Evolutionary conservation across 2,329 filamentous ascomycete species (phyloP).

Genomic region (Penicillium paneum): DNA sequence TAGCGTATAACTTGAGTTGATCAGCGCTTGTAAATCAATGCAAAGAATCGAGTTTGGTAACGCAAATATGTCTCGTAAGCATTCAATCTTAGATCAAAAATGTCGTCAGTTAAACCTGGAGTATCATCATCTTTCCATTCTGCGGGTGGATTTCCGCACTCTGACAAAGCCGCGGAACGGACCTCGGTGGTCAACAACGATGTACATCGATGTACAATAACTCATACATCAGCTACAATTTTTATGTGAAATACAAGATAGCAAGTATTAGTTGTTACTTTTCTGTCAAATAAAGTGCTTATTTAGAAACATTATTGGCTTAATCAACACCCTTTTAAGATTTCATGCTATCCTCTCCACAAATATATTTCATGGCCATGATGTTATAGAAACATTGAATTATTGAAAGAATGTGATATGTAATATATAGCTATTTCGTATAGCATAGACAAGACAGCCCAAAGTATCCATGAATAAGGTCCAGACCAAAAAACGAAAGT

Average conservation of each 20-base stretch:
- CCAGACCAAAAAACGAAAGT: neutral
- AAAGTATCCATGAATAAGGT: neutral
- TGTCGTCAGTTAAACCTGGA: neutral
- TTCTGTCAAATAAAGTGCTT: neutral
- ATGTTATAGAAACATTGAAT: neutral
- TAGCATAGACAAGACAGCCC: neutral
- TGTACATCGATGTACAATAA: neutral
- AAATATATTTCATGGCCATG: neutral
- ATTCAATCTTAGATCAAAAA: neutral
- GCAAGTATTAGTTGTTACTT: neutral
- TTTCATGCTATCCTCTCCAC: neutral
- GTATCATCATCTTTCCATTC: neutral
- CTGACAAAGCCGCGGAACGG: constrained; percentile 20
- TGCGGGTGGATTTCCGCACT: constrained; percentile 12
- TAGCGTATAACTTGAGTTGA: neutral
- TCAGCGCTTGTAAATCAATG: constrained; percentile 9
- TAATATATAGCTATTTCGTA: no score
- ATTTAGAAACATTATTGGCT: neutral
- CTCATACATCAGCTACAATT: neutral
- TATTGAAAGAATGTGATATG: no score
- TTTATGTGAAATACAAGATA: neutral
- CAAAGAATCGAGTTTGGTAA: neutral
- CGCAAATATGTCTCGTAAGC: neutral
- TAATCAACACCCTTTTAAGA: neutral
- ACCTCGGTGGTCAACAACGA: neutral